Percentiles rank a stretch among this genome's conserved stretches.
Conservation (phyloP, 148 eudicot genomes). For the Arbutus unedo region DNA sequence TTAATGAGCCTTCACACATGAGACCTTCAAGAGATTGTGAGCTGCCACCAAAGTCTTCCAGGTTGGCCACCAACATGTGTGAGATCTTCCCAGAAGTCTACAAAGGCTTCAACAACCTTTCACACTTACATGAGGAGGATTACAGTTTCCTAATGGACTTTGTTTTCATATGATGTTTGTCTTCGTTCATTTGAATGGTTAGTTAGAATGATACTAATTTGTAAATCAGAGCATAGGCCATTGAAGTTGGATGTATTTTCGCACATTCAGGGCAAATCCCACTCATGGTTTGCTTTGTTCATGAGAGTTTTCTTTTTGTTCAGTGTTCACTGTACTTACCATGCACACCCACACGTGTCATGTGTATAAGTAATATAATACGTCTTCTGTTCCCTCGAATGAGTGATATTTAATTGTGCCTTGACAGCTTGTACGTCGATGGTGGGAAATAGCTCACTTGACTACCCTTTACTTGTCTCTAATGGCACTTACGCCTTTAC, state of each 20-base stretch:
- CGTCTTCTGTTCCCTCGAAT: neutral
- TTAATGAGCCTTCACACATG: too few relatives aligned
- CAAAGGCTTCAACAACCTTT: too few relatives aligned
- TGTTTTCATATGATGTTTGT: neutral
- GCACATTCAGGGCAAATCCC: neutral
- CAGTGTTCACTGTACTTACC: neutral
- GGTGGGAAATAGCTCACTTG: slow-evolving; percentile 49
- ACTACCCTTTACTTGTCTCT: slow-evolving; percentile 61
- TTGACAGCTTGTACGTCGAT: slow-evolving; percentile 65
- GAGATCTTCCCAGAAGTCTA: too few relatives aligned
- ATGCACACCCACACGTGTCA: neutral
- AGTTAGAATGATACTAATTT: too few relatives aligned
- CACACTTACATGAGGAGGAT: too few relatives aligned
- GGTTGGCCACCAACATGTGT: too few relatives aligned
- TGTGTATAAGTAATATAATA: neutral
- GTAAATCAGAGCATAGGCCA: neutral
- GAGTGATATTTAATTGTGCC: neutral
- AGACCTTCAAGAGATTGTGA: too few relatives aligned
- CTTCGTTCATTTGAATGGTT: neutral
- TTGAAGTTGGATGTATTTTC: too few relatives aligned
- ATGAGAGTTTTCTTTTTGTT: neutral
- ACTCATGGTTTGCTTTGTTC: neutral
- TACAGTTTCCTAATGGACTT: neutral
- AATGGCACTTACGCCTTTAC: slow-evolving; percentile 59
- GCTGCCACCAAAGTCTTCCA: too few relatives aligned